Conservation (phyloP, 768 basidiomycete genomes). For the Tricholoma bakamatsutake region DNA sequence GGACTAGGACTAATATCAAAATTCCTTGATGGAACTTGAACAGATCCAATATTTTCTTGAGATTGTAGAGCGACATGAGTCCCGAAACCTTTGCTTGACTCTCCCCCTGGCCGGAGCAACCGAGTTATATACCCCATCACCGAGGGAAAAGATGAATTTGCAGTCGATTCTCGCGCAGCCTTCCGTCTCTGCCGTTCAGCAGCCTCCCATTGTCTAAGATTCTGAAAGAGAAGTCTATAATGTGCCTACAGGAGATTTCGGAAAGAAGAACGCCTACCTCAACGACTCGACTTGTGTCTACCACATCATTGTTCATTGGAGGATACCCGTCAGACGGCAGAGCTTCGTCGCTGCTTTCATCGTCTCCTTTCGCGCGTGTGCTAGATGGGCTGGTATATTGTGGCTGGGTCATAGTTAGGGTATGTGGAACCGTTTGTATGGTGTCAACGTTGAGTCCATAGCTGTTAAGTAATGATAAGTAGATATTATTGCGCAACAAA, state of each 20-base stretch:
- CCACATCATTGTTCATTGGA: constrained; percentile 58
- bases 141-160: constrained; percentile 27
- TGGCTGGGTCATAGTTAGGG: background rate
- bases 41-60: constrained; percentile 44
- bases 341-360: background rate
- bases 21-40: constrained; percentile 43
- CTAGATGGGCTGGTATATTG: background rate
- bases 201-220: constrained; percentile 70
- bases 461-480: too few species aligned
- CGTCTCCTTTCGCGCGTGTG: background rate
- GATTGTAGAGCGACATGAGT: constrained; percentile 43
- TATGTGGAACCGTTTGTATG: background rate
- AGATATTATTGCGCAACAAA: background rate
- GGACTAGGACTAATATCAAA: constrained; percentile 36
- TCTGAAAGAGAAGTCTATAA: constrained; percentile 37
- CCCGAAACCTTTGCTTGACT: constrained; percentile 28
- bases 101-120: constrained; percentile 44
- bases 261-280: constrained; percentile 43
- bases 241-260: constrained; percentile 4
- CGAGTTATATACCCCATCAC: constrained; percentile 54
- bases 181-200: constrained; percentile 74
- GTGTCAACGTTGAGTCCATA: background rate
- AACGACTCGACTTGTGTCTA: constrained; percentile 63
- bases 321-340: constrained; percentile 40
- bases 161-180: constrained; percentile 52